A percentile compares a stretch with the other conserved stretches of the same genome.
These are phyloP conservation scores for Butyriboletus appendiculatus DNA, from an alignment of 1,284 basidiomycete genomes.

Conservation along the genomic window DNA sequence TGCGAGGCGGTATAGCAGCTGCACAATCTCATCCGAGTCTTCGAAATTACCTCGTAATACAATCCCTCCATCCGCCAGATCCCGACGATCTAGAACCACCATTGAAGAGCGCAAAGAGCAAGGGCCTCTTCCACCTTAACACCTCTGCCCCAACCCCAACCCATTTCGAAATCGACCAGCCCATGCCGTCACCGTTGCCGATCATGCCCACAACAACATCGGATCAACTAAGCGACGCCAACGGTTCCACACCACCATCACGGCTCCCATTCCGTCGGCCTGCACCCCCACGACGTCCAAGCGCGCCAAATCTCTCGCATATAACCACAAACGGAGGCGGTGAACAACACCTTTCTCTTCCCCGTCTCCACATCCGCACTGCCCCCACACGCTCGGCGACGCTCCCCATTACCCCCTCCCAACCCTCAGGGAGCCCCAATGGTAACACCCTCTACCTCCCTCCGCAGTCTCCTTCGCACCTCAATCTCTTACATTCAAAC, in stretches of 20 bases:
- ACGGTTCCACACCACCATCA: slow-evolving; percentile 67
- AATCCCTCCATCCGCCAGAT: slow-evolving; percentile 16
- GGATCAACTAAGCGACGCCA: slow-evolving; percentile 44
- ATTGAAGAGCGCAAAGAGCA: slow-evolving; percentile 38
- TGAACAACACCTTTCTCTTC: slow-evolving; percentile 45
- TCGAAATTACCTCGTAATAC: slow-evolving; percentile 39
- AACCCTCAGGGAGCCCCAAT: slow-evolving; percentile 23
- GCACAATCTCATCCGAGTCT: slow-evolving; percentile 58
- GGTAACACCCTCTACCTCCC: slow-evolving; percentile 41
- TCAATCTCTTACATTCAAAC: slow-evolving; percentile 56
- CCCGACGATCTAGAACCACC: slow-evolving; percentile 9
- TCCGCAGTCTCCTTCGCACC: slow-evolving; percentile 61
- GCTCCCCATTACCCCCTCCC: slow-evolving; percentile 51
- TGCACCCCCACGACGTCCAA: slow-evolving; percentile 56
- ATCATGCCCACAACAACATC: slow-evolving; percentile 41
- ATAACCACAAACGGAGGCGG: slow-evolving; percentile 52
- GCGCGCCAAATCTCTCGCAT: slow-evolving; percentile 58
- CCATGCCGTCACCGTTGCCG: slow-evolving; percentile 37
- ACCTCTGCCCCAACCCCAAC: slow-evolving; percentile 54
- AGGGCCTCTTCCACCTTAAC: slow-evolving; percentile 66
- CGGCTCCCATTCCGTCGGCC: slow-evolving; percentile 57
- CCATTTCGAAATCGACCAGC: slow-evolving; percentile 56
- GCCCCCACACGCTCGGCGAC: slow-evolving; percentile 58
- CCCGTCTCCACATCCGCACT: slow-evolving; percentile 60
- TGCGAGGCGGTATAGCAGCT: slow-evolving; percentile 66